Evolutionary conservation across 192 early-diverging fungal species (phyloP), one percentile per base, ranked within the genome.

Genomic region (Gryganskiella cystojenkinii): DNA sequence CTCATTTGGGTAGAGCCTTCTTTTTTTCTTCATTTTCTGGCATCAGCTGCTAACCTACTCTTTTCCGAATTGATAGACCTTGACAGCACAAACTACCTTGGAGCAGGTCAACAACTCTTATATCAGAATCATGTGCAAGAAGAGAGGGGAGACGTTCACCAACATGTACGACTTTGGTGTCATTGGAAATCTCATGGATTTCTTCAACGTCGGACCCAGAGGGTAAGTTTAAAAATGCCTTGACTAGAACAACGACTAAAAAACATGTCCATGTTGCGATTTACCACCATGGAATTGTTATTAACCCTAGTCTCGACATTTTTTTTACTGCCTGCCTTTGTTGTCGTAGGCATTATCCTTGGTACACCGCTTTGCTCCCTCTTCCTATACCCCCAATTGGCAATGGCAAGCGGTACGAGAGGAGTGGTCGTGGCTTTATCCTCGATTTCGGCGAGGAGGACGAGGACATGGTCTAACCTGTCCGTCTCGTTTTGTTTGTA

Each of bases 41-140:
- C 43, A 42, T 44, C 31, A 11, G 4, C 14, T 30, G 22, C 35
- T 52, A 20, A 15, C 10, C 15, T 34, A 30, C 35, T 64, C 13
- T 42, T 49, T 24, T 52, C 6, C 6, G 3, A 13, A 47, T 27
- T 43, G n/a, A 7, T 64, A 88, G 86, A 56, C 84, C 3, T 34
- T 87, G 30, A 87, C 85, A 14, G 84, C 82, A 17, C 87, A 89
- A 45, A 89, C 87, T n/a, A 89, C 87, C 17, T 74, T 89, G n/a
- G 87, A 89, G 33, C 86, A 87, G 50, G 87, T 87, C 79, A 86
- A 89, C 40, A 89, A 89, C 53, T 42, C 79, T 19, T 87, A 87
- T 27, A 86, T 85, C 45, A 87, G 72, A 69, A 71, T 70, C 30
- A 37, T 84, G 25, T 72, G 80, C 43, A 85, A 82, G 65, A 71